Percentiles rank a stretch among this genome's conserved stretches.
Conservation (phyloP, 108 stramenopile species). For the Fistulifera pelliculosa region DNA sequence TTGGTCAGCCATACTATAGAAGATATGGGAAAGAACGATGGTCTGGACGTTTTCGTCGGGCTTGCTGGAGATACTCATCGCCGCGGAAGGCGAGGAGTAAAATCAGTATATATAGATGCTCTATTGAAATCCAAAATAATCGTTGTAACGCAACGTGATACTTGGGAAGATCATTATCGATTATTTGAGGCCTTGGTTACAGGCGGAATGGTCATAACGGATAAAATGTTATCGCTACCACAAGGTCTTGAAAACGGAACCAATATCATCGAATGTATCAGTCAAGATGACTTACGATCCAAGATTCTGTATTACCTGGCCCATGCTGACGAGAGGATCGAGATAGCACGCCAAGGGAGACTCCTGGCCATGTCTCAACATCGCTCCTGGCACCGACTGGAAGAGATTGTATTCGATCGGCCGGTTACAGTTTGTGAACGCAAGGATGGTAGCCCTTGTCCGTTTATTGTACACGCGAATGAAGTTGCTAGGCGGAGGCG, state of each 20-base stretch:
- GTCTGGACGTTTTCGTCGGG: conserved; percentile 1
- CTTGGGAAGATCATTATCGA: conserved; percentile 62
- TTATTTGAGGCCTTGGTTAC: conserved; percentile 47
- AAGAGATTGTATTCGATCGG: conserved; percentile 43
- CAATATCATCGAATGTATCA: conserved; percentile 38
- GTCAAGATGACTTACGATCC: conserved; percentile 14
- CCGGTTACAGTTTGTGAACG: background rate
- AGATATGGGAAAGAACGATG: background rate
- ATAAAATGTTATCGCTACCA: conserved; percentile 38
- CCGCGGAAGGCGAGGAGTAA: conserved; percentile 1
- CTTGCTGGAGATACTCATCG: background rate
- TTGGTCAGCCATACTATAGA: conserved; percentile 4
- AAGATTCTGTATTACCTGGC: conserved; percentile 30
- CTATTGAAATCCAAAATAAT: conserved; percentile 47
- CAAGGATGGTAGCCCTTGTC: background rate
- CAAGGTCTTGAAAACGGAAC: conserved; percentile 24
- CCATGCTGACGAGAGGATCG: conserved; percentile 21
- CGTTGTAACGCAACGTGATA: conserved; percentile 55
- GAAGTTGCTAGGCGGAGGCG: background rate
- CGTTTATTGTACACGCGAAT: conserved; percentile 1
- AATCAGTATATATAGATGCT: conserved; percentile 16
- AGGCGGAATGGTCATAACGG: conserved; percentile 45
- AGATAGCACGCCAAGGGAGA: conserved; percentile 31
- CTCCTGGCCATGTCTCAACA: conserved; percentile 41
- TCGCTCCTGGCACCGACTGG: conserved; percentile 46